phyloP scores from a whole-genome alignment of 768 basidiomycete species.

The Galerina marginata region DNA sequence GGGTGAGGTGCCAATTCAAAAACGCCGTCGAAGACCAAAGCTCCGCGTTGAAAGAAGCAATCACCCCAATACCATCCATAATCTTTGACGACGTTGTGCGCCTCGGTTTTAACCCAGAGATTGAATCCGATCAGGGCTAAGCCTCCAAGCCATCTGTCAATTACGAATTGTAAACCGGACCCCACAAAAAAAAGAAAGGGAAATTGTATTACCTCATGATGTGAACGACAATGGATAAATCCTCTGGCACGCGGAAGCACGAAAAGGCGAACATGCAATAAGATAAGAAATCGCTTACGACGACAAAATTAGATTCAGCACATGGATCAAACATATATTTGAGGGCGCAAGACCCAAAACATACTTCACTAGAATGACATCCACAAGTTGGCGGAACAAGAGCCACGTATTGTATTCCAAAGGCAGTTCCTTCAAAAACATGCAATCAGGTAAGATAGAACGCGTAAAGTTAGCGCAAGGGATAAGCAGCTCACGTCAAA shows the following conservation, averaged over 20 bases:
- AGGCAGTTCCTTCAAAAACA: slow-evolving; percentile 71
- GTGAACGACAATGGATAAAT: slow-evolving; percentile 75
- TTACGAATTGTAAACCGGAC: slow-evolving; percentile 12
- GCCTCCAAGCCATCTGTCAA: slow-evolving; percentile 83
- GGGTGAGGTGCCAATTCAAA: slow-evolving; percentile 94
- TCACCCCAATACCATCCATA: slow-evolving; percentile 99
- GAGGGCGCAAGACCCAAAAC: slow-evolving; percentile 30
- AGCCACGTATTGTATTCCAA: slow-evolving; percentile 97
- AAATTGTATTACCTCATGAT: slow-evolving; percentile 62
- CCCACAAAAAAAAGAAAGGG: background rate
- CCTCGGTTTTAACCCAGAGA: slow-evolving; percentile 98
- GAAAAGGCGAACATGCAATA: slow-evolving; percentile 96
- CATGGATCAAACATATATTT: background rate
- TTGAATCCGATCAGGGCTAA: slow-evolving; percentile 89
- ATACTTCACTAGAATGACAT: slow-evolving; percentile 94
- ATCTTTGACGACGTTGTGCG: slow-evolving; percentile 96
- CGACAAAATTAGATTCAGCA: slow-evolving; percentile 5
- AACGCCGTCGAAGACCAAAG: slow-evolving; percentile 95
- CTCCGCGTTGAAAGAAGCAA: slow-evolving; percentile 90
- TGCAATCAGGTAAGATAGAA: slow-evolving; percentile 6
- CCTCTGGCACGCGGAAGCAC: slow-evolving; percentile 85
- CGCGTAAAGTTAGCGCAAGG: slow-evolving; percentile 6
- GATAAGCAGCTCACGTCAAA: slow-evolving; percentile 71
- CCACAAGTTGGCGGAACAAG: slow-evolving; percentile 93
- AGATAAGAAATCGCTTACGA: slow-evolving; percentile 84